Base-by-base conservation (phyloP, 345 rosid genomes). In the Eucalyptus shirleyi region DNA sequence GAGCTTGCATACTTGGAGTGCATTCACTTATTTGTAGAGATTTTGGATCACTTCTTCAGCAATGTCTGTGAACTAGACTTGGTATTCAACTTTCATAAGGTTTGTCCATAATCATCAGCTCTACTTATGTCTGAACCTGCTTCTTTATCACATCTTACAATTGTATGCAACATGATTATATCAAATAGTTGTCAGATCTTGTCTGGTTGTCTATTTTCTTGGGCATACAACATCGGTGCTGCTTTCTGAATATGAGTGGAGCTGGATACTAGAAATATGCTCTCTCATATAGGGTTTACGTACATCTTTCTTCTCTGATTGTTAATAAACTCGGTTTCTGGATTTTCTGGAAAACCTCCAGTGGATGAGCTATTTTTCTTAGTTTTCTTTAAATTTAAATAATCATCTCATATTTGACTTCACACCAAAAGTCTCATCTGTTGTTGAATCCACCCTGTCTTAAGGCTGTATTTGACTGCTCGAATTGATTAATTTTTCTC, bases 31-130 rank as follows among this genome's bases (percentile, higher is more conserved):
- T 98, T 98, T 91, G 99, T 98, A 90, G 99, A 98, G 94, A 96
- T 98, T 49, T 91, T 98, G 93, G 99, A 98, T 90, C 99, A 98
- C 94, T 98, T 98, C 96, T 98, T 98, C 94, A 98, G 99, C 97
- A 98, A 97, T 88, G 99, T 98, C 55, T 98, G 99, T 87, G 99
- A 98, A 93, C 96, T 98, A 26, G 99, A 98, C 92, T 93, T 98
- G 93, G 99, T 98, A 32, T 98, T 98, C 91, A 98, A 98, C 91
- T 97, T 98, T 91, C 97, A 97, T 94, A 98, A 98, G 99, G 99
- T 98, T 91, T 60, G 91, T 83, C 55, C 56, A 50, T 77, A 77
- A 9, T 10, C 21, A 55, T 53, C 4, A 4, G 42, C 86, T 87
- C 50, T 87, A 49, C 30, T 86, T 89, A 50, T 42, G n/a, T 32